Percentiles rank a stretch among this genome's conserved stretches.
phyloP scores from a whole-genome alignment of 2,329 filamentous ascomycete genomes.

The Penicillium sumatraense region DNA sequence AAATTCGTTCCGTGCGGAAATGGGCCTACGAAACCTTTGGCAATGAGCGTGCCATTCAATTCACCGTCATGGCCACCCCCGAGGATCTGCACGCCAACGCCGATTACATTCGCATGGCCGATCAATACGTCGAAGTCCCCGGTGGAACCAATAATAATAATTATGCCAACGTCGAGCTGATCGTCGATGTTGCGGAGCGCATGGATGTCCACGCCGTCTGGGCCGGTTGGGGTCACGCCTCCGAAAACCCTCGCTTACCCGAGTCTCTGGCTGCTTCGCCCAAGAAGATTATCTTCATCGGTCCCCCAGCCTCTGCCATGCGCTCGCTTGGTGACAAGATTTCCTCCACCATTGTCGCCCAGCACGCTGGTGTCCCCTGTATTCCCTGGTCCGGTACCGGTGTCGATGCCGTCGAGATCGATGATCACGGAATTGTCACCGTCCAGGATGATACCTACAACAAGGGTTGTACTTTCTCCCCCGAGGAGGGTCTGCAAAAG shows the following conservation, averaged over 20 bases:
- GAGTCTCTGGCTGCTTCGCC: conserved; percentile 94
- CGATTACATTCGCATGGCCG: conserved; percentile 99
- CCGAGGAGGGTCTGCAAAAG: conserved; percentile 84
- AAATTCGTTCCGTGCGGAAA: conserved; percentile 98
- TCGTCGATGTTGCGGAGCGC: conserved; percentile 97
- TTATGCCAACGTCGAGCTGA: conserved; percentile 98
- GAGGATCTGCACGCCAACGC: conserved; percentile 97
- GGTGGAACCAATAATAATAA: conserved; percentile 99
- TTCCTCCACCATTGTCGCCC: conserved; percentile 97
- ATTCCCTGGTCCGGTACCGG: conserved; percentile 99
- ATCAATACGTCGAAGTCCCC: conserved; percentile 98
- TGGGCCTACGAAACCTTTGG: conserved; percentile 99
- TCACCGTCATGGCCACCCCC: conserved; percentile 99
- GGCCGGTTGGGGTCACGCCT: conserved; percentile 99
- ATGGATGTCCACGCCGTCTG: conserved; percentile 99
- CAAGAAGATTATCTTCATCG: conserved; percentile 99
- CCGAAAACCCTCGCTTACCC: conserved; percentile 96
- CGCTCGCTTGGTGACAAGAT: conserved; percentile 99
- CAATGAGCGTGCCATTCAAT: conserved; percentile 97
- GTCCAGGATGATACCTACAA: conserved; percentile 84
- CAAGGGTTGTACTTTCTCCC: conserved; percentile 87
- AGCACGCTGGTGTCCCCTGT: conserved; percentile 93
- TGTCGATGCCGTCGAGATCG: conserved; percentile 78
- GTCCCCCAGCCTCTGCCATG: conserved; percentile 97
- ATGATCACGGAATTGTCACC: conserved; percentile 85